Evolutionary conservation across 768 basidiomycete species (phyloP), one percentile per base, ranked within the genome.

Genomic region (Coprinopsis marcescibilis): DNA sequence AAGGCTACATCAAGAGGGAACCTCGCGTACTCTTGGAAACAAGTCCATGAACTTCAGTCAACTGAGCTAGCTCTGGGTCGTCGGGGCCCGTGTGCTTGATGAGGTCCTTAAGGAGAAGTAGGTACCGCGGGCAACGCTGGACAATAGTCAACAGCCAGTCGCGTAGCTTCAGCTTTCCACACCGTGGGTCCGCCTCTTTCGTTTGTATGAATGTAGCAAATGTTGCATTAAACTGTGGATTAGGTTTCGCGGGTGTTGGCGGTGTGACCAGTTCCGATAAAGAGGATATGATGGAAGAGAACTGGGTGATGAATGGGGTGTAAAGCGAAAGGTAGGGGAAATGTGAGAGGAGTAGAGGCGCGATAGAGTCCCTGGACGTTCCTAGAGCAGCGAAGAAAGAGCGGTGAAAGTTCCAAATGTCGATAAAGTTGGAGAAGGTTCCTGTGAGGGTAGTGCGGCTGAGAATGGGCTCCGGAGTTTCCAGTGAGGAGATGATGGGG

Each of bases 251-350:
- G n/a, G 64, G 45, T 1, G 72, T 62, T 19, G 73, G 60, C 3
- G 72, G 62, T 0, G 75, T 69, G 4, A 76, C 69, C n/a, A 85
- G 68, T 27, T 73, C 68, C 4, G 71, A 63, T 42, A 89, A 71
- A 12, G 80, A 66, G 1, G 80, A 66, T 7, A 89, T 70, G 15
- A 82, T 75, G 2, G 78, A 65, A 5, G 86, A 77, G 59, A 91
- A 94, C 0, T 85, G 72, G 10, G 87, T 85, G 43, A 93, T 74
- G 56, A 91, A 92, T 0, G 86, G 89, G 14, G 78, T 88, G 65
- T 92, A 93, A 14, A 93, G 70, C 3, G 89, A 90, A 13, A 93
- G 72, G 59, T 91, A 94, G 0, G 90, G 91, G 51, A 92, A 89
- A 62, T 94, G 90, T 1, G 85, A 75, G 27, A 85, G 72, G 27